Evolutionary conservation across 2,329 filamentous ascomycete genomes (phyloP).

Genomic region (Harringtonia aguacate): DNA sequence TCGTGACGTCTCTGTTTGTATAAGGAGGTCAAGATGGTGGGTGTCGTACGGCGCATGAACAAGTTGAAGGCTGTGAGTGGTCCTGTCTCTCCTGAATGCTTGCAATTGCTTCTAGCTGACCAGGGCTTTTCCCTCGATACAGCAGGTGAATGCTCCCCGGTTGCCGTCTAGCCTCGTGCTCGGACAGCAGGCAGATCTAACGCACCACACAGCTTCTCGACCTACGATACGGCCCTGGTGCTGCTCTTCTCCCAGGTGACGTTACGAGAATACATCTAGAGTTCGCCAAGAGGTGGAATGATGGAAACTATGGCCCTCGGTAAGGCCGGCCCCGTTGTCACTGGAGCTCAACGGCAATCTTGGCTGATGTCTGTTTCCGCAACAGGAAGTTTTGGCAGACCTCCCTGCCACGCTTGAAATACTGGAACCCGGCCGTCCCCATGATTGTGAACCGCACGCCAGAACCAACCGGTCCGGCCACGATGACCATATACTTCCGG

Average conservation of each 20-base stretch:
- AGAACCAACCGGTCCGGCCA: slow-evolving; percentile 44
- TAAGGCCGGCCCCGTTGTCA: too few species aligned
- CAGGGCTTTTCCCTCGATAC: not conserved
- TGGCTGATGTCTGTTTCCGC: too few species aligned
- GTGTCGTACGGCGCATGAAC: slow-evolving; percentile 58
- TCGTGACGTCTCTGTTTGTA: too few species aligned
- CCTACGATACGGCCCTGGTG: slow-evolving; percentile 72
- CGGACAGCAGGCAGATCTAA: not conserved
- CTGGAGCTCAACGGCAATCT: not conserved
- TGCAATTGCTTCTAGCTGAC: not conserved
- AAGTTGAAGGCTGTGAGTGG: slow-evolving; percentile 59
- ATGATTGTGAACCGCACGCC: slow-evolving; percentile 69
- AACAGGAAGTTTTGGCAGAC: slow-evolving; percentile 81
- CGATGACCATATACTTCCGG: slow-evolving; percentile 55
- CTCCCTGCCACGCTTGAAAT: slow-evolving; percentile 80
- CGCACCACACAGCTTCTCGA: slow-evolving; percentile 47
- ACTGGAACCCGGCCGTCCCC: slow-evolving; percentile 75
- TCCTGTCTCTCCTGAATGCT: not conserved
- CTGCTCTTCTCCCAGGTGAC: slow-evolving; percentile 66
- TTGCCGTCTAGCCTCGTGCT: slow-evolving; percentile 1
- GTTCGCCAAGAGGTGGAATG: slow-evolving; percentile 50
- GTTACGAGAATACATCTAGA: slow-evolving; percentile 67
- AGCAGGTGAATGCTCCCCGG: slow-evolving; percentile 29
- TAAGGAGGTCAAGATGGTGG: slow-evolving; percentile 20
- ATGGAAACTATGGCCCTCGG: slow-evolving; percentile 65